Evolutionary conservation across 768 basidiomycete genomes (phyloP).

Genomic region (Cantharellus cinnabarinus): DNA sequence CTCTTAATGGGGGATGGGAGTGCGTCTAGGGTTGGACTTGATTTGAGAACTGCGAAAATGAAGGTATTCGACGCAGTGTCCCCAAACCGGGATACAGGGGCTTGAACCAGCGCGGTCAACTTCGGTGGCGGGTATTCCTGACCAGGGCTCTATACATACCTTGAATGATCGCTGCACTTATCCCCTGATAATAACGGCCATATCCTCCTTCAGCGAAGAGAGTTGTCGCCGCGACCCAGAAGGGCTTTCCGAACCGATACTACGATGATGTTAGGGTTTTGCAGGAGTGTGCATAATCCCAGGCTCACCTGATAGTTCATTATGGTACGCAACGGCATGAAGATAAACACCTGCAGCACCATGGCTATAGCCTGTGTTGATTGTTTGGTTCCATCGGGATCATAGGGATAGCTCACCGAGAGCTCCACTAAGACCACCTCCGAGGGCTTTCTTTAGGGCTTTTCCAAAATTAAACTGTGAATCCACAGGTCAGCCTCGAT

Average conservation of each 20-base stretch:
- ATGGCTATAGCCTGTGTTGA: constrained; percentile 35
- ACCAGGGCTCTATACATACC: constrained; percentile 18
- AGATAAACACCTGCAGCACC: constrained; percentile 77
- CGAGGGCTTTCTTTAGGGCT: constrained; percentile 64
- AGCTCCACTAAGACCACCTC: constrained; percentile 80
- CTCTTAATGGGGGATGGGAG: constrained; percentile 55
- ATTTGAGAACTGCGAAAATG: constrained; percentile 65
- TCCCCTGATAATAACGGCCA: constrained; percentile 73
- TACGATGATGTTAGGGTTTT: neutral
- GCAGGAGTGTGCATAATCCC: neutral
- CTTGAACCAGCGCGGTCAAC: constrained; percentile 7
- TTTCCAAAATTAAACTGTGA: constrained; percentile 55
- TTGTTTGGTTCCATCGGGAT: constrained; percentile 2
- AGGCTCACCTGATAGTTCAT: constrained; percentile 69
- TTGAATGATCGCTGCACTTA: constrained; percentile 68
- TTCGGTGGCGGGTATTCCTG: neutral
- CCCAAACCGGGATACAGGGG: constrained; percentile 46
- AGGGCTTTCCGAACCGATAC: constrained; percentile 26
- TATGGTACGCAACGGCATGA: constrained; percentile 89
- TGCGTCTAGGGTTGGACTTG: constrained; percentile 45
- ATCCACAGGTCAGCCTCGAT: neutral
- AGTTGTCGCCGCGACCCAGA: constrained; percentile 1
- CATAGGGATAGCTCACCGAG: constrained; percentile 28
- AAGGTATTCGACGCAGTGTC: constrained; percentile 92
- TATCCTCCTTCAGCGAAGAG: constrained; percentile 45